Evolutionary conservation across 768 basidiomycete genomes (phyloP).

Genomic region (Tricholoma terreum): DNA sequence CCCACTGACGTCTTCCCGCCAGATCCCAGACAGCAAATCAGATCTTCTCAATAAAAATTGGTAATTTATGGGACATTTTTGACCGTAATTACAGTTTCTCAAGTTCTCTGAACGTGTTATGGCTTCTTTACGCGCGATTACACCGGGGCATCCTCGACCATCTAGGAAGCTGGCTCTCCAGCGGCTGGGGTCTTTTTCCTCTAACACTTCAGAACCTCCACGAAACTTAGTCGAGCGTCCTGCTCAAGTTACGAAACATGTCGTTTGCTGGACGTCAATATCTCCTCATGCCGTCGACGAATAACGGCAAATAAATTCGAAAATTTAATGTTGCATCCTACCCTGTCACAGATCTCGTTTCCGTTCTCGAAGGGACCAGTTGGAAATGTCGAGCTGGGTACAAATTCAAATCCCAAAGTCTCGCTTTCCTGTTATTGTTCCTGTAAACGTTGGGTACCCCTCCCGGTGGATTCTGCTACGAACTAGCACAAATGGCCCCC

Average conservation of each 20-base stretch:
- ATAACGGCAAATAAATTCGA: slow-evolving; percentile 25
- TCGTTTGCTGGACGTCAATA: slow-evolving; percentile 31
- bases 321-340: slow-evolving; percentile 16
- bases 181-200: slow-evolving; percentile 8
- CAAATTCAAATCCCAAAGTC: neutral
- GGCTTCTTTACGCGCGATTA: slow-evolving; percentile 26
- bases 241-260: slow-evolving; percentile 21
- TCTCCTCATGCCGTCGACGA: slow-evolving; percentile 18
- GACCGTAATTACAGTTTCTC: slow-evolving; percentile 4
- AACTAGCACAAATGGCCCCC: slow-evolving; percentile 29
- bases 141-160: slow-evolving; percentile 18
- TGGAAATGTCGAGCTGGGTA: neutral
- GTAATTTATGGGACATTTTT: slow-evolving; percentile 12
- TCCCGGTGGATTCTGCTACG: neutral
- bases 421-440: neutral
- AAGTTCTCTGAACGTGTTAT: slow-evolving; percentile 5
- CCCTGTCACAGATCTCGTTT: slow-evolving; percentile 16
- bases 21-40: slow-evolving; percentile 9
- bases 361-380: slow-evolving; percentile 1
- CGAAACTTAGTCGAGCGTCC: slow-evolving; percentile 20
- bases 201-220: slow-evolving; percentile 13
- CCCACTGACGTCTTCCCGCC: slow-evolving; percentile 1
- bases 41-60: slow-evolving; percentile 15
- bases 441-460: neutral
- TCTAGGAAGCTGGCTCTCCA: slow-evolving; percentile 13